Evolutionary conservation across 106 monocot species (phyloP), one percentile per base, ranked within the genome.

Genomic region (Allium fistulosum): DNA sequence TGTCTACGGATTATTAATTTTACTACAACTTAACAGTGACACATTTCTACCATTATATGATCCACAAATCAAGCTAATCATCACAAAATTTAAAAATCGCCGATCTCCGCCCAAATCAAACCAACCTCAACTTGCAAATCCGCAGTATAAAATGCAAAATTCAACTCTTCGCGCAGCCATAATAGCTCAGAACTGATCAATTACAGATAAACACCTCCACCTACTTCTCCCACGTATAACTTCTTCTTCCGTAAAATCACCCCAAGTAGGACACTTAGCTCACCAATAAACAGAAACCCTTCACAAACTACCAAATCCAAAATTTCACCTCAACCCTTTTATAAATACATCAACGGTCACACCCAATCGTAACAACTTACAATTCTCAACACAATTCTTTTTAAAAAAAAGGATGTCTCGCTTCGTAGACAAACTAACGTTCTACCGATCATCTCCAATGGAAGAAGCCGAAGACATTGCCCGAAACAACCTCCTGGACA

Each of bases 391-490:
- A 2, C 37, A 37, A 22, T 0, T 22, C 22, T 22, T 22, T 22
- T 22, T 1, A 0, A 13, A 1, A 13, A 53, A 15, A 55, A n/a
- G n/a, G 7, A 87, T 87, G 87, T 71, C 87, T n/a, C 67, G 77
- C 16, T 87, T 87, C 66, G 83, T 87, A 9, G 83, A 83, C 58
- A 82, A 69, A 67, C 63, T 87, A 17, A 53, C 71, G 1, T 12
- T 55, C 53, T 75, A 75, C 62, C 65, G 74, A 46, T 37, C 76
- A 0, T 82, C 87, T 1, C 87, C 80, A 2, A 87, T 87, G 87
- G 87, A 80, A 57, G 83, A 87, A 37, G 87, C 83, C 17, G 87
- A 83, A 59, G 87, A 71, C 51, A 72, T 87, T 57, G 66, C 69
- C 10, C 83, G 83, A 22, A 69, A 72, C 64, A 80, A 83, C n/a